Evolutionary conservation across 371 early-diverging fungal species (phyloP), one percentile per base, ranked within the genome.

Genomic region (Mucor irregularis): DNA sequence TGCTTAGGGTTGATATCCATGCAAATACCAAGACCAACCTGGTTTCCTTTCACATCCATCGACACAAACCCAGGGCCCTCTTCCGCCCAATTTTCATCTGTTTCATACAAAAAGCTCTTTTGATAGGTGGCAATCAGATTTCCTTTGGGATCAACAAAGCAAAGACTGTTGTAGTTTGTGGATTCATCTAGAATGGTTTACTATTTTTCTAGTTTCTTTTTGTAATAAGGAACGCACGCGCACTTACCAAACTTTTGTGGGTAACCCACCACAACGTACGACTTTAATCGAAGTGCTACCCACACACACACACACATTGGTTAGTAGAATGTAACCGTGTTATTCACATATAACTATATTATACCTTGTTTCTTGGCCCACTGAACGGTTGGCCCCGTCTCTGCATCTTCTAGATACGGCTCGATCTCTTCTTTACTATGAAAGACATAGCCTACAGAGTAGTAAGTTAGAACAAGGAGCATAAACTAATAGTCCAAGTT

Each of bases 1-100:
- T 73, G 66, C 58, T 85, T 84, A 0, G 91, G 93, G 60, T 90
- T 91, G 22, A 92, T 42, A 67, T 92, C 93, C 93, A 92, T 91
- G 58, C 91, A 91, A 10, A 90, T 90, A 7, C 86, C 93, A 48
- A 86, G 72, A 10, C 90, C 90, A 10, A 88, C 80, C 82, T 85
- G 54, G 14, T n/a, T 10, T 3, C 64, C 64, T 11, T 70, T 40
- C 2, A 83, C 57, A 13, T 71, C 39, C 13, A 74, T 58, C 0
- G 83, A 72, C 24, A 60, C 53, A 64, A 92, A 92, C 8, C 77
- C 86, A 30, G 74, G 74, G 0, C 93, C 93, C 63, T 84, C 85
- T 26, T 52, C 59, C 1, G 91, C 91, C 93, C 93, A 93, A 14
- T 49, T 57, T 57, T 90, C 90, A 61, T 93, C 93, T 0, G 75